Evolutionary conservation across 2,329 filamentous ascomycete species (phyloP).

Genomic region (Didymella keratinophila): DNA sequence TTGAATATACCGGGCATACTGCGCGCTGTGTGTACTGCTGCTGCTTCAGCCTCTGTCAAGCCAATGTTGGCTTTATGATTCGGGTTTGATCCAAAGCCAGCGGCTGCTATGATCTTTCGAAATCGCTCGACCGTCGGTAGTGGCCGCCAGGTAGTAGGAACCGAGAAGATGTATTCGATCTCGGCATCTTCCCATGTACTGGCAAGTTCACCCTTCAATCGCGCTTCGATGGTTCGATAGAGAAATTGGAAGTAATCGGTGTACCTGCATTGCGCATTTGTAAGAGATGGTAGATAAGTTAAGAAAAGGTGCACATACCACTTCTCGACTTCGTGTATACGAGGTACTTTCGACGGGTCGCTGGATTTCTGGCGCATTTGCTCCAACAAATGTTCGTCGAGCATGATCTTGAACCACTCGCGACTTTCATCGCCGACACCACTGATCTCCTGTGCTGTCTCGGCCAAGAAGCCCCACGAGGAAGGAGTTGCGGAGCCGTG

Average conservation of each 20-base stretch:
- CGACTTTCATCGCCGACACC: constrained; percentile 54
- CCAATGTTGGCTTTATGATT: constrained; percentile 55
- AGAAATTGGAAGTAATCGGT: constrained; percentile 58
- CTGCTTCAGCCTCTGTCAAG: constrained; percentile 63
- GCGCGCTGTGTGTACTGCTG: constrained; percentile 58
- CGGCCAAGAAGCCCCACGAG: constrained; percentile 64
- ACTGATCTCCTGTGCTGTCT: constrained; percentile 43
- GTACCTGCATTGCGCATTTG: constrained; percentile 51
- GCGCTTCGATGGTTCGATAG: constrained; percentile 59
- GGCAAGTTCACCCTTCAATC: constrained; percentile 49
- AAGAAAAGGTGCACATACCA: not conserved
- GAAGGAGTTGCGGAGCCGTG: constrained; percentile 47
- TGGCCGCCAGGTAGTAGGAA: constrained; percentile 65
- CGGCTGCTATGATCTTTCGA: constrained; percentile 56
- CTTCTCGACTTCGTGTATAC: constrained; percentile 58
- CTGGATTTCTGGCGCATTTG: constrained; percentile 16
- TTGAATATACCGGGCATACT: constrained; percentile 20
- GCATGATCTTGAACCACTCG: constrained; percentile 65
- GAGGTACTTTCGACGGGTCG: constrained; percentile 22
- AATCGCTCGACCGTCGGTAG: constrained; percentile 61
- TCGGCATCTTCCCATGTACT: constrained; percentile 50
- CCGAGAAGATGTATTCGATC: constrained; percentile 64
- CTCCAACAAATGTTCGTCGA: constrained; percentile 55
- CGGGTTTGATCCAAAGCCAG: constrained; percentile 58
- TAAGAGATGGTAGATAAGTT: constrained; percentile 32